These are phyloP conservation scores for Fusarium decemcellulare DNA, from an alignment of 2,329 filamentous ascomycete species.

Conservation along the genomic window DNA sequence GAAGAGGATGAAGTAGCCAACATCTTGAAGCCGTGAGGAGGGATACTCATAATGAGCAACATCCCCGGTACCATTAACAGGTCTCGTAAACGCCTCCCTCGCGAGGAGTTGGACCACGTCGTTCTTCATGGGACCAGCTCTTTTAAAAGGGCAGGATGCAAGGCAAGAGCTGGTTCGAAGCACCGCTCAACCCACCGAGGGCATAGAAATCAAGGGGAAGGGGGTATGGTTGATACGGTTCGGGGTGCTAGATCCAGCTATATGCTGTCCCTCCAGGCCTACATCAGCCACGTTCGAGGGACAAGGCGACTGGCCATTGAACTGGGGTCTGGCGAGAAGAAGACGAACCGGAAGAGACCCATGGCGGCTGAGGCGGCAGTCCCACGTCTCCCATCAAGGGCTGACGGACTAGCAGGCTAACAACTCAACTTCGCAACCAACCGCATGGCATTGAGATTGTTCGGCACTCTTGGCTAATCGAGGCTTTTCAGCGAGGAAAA, in stretches of 20 bases:
- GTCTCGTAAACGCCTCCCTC: slow-evolving; percentile 16
- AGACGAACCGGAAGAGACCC: slow-evolving; percentile 5
- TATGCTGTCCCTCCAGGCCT: not conserved
- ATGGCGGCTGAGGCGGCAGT: not conserved
- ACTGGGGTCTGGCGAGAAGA: not conserved
- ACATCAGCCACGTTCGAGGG: too few species aligned
- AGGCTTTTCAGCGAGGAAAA: too few species aligned
- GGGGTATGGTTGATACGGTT: not conserved
- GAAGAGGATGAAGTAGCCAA: slow-evolving; percentile 37
- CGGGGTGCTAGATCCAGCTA: slow-evolving; percentile 17
- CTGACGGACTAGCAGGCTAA: too few species aligned
- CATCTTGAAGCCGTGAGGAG: slow-evolving; percentile 31
- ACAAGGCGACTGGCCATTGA: too few species aligned
- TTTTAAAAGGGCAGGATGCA: not conserved
- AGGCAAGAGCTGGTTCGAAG: not conserved
- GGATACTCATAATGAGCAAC: slow-evolving; percentile 22
- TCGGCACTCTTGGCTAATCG: too few species aligned
- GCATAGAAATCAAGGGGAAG: not conserved
- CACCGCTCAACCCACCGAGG: not conserved
- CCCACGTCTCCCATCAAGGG: too few species aligned
- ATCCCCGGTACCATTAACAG: slow-evolving; percentile 4
- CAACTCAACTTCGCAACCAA: too few species aligned
- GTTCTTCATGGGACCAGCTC: slow-evolving; percentile 30
- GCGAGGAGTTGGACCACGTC: slow-evolving; percentile 18
- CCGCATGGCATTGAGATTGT: too few species aligned